Conservation (phyloP, 1,284 basidiomycete species). For the Trametes sp. region DNA sequence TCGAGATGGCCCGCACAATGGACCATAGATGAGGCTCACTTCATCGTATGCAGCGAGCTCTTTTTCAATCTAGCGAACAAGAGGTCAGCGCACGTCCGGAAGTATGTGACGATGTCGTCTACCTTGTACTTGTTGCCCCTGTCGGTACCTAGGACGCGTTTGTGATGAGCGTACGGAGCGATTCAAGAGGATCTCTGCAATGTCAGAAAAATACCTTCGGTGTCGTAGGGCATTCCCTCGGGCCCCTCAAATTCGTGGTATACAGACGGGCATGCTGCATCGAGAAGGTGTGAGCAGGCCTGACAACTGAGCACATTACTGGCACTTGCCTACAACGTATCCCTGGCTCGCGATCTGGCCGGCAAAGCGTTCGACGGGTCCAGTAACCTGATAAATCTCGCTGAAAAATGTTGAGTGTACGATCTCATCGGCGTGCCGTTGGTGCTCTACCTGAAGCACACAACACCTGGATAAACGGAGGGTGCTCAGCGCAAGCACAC, state of each 20-base stretch:
- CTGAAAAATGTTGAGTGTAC: conserved; percentile 45
- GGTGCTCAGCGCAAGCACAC: not conserved
- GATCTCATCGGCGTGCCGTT: not conserved
- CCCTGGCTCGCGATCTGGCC: conserved; percentile 93
- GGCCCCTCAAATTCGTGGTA: conserved; percentile 94
- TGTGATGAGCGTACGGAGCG: not conserved
- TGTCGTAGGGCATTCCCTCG: conserved; percentile 87
- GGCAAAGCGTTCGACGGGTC: conserved; percentile 89
- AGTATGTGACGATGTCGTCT: not conserved
- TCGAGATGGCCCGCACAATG: not conserved
- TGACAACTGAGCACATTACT: not conserved
- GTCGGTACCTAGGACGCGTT: conserved; percentile 66
- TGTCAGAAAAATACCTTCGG: conserved; percentile 60
- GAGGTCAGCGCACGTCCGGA: not conserved
- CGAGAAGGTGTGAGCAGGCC: not conserved
- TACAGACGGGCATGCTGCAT: conserved; percentile 75
- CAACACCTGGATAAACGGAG: conserved; percentile 61
- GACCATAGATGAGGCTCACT: conserved; percentile 47
- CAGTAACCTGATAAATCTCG: conserved; percentile 89
- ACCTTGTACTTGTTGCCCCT: conserved; percentile 91
- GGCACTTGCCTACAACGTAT: conserved; percentile 71
- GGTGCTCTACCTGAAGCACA: conserved; percentile 72
- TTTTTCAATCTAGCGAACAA: conserved; percentile 75
- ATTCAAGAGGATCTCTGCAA: not conserved
- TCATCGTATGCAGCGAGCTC: conserved; percentile 85